A percentile compares a stretch with the other conserved stretches of the same genome.
Conservation (phyloP, 345 rosid genomes). For the Rhizophora mangle region DNA sequence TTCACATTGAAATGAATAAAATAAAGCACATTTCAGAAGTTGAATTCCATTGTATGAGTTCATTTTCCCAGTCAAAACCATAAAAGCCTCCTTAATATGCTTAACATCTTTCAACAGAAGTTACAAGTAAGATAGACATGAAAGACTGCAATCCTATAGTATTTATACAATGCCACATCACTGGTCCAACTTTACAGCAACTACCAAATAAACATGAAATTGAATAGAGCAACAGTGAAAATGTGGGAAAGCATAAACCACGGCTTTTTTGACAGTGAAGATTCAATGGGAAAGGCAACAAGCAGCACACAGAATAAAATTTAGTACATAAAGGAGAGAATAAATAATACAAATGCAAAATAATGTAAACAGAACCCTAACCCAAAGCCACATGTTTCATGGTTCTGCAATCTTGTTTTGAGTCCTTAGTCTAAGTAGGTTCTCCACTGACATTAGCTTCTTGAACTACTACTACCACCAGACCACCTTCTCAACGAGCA, state of each 20-base stretch:
- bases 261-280: conserved; percentile 21
- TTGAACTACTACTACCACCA: conserved; percentile 44
- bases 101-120: too few relatives aligned
- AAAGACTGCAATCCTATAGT: too few relatives aligned
- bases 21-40: too few relatives aligned
- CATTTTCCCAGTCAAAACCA: too few relatives aligned
- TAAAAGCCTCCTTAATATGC: too few relatives aligned
- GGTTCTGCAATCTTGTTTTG: conserved; percentile 1
- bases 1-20: too few relatives aligned
- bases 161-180: too few relatives aligned
- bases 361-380: conserved; percentile 19
- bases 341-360: conserved; percentile 27
- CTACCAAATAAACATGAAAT: too few relatives aligned
- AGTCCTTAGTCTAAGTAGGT: conserved; percentile 14
- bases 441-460: conserved; percentile 17
- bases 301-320: conserved; percentile 32
- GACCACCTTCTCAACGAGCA: conserved; percentile 72
- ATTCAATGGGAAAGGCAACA: conserved; percentile 29
- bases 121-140: too few relatives aligned
- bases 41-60: too few relatives aligned
- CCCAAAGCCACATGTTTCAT: conserved; percentile 1
- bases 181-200: too few relatives aligned
- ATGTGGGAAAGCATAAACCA: background rate
- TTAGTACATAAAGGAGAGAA: conserved; percentile 26
- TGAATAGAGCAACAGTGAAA: too few relatives aligned